Conservation (phyloP, 768 basidiomycete genomes). For the Zangia roseola region DNA sequence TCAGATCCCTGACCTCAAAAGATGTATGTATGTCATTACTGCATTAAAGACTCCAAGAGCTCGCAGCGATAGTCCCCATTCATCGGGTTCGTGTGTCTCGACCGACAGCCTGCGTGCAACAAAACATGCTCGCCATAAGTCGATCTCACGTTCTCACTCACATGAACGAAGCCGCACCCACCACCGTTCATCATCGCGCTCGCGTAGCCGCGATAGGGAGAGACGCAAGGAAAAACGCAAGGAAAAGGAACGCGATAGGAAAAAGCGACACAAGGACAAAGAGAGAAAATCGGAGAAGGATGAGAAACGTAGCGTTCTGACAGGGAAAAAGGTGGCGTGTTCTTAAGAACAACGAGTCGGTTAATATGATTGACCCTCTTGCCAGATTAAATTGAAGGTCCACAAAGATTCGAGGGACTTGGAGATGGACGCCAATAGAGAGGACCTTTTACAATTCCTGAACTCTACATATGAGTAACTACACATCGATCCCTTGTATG, state of each 20-base stretch:
- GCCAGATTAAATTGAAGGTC: conserved; percentile 61
- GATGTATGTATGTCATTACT: conserved; percentile 16
- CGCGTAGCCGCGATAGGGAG: conserved; percentile 27
- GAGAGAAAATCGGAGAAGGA: conserved; percentile 40
- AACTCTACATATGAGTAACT: conserved; percentile 46
- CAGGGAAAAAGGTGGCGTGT: conserved; percentile 54
- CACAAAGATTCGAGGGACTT: conserved; percentile 57
- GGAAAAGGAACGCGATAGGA: conserved; percentile 34
- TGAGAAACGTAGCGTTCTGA: conserved; percentile 54
- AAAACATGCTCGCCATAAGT: conserved; percentile 18
- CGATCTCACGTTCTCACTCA: conserved; percentile 24
- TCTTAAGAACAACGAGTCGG: neutral
- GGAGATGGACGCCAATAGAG: conserved; percentile 55
- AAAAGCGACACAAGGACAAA: conserved; percentile 37
- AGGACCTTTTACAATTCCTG: conserved; percentile 52
- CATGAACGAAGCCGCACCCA: conserved; percentile 12
- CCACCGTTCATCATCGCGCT: conserved; percentile 26
- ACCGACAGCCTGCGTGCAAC: conserved; percentile 8
- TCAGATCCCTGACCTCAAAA: conserved; percentile 26
- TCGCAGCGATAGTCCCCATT: conserved; percentile 18
- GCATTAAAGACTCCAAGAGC: conserved; percentile 21
- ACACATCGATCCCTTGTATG: neutral
- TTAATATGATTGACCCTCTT: neutral
- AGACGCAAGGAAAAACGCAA: conserved; percentile 23
- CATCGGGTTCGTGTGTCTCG: conserved; percentile 17